Evolutionary conservation across 2,329 filamentous ascomycete genomes (phyloP).

Genomic region (Endoconidiophora laricicola): DNA sequence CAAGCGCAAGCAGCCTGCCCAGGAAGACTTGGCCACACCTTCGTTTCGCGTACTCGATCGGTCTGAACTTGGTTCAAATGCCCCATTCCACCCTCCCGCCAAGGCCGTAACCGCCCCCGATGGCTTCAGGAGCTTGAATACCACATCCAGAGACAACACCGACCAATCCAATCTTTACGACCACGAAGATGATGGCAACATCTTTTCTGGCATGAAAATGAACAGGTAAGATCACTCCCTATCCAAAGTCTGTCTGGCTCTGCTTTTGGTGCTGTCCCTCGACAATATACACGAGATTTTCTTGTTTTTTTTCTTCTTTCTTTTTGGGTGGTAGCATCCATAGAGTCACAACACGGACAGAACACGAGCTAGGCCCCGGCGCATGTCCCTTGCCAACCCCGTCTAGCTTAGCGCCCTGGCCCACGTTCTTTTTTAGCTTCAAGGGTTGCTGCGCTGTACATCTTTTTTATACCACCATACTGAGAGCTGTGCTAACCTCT

Average conservation of each 20-base stretch:
- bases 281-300: no score
- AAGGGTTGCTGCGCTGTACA: neutral
- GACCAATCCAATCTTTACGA: conserved; percentile 22
- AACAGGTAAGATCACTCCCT: conserved; percentile 32
- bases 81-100: conserved; percentile 1
- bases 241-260: neutral
- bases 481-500: conserved; percentile 10
- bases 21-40: conserved; percentile 32
- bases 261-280: neutral
- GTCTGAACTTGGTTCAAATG: conserved; percentile 20
- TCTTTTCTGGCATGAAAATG: conserved; percentile 38
- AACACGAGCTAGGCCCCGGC: conserved; percentile 8
- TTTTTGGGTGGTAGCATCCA: neutral
- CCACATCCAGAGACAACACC: conserved; percentile 15
- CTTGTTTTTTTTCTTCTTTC: neutral
- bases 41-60: conserved; percentile 45
- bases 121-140: conserved; percentile 34
- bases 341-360: neutral
- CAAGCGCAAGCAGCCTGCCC: conserved; percentile 43
- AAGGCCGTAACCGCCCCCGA: conserved; percentile 19
- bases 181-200: conserved; percentile 36
- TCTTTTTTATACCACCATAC: conserved; percentile 1
- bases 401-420: neutral
- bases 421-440: conserved; percentile 7
- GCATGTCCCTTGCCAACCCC: conserved; percentile 7